Conservation (phyloP, 2,329 filamentous ascomycete genomes). For the Colletotrichum falcatum region DNA sequence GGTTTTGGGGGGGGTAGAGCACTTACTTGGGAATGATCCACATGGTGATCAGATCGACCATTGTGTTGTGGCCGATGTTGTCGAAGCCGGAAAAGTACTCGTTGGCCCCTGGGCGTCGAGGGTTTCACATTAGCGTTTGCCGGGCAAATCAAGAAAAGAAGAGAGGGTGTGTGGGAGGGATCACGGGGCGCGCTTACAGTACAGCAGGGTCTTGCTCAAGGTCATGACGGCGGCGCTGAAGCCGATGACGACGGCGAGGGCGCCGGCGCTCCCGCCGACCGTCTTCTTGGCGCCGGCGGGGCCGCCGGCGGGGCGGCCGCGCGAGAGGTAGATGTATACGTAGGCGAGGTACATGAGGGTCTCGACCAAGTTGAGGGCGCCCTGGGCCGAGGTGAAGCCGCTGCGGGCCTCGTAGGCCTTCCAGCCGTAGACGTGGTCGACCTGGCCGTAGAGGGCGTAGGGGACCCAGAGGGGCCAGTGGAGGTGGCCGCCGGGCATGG, state of each 20-base stretch:
- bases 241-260: slow-evolving; percentile 59
- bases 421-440: slow-evolving; percentile 87
- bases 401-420: slow-evolving; percentile 74
- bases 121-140: background rate
- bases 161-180: too few species aligned
- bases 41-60: slow-evolving; percentile 58
- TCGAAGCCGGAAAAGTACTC: slow-evolving; percentile 68
- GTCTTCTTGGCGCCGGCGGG: slow-evolving; percentile 46
- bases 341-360: slow-evolving; percentile 72
- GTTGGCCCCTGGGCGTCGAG: slow-evolving; percentile 60
- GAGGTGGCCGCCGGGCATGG: slow-evolving; percentile 80
- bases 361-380: slow-evolving; percentile 76
- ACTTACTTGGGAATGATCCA: slow-evolving; percentile 72
- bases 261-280: slow-evolving; percentile 58
- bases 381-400: slow-evolving; percentile 85
- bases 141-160: too few species aligned
- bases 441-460: slow-evolving; percentile 82
- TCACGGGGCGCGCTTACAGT: slow-evolving; percentile 62
- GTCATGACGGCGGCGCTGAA: slow-evolving; percentile 71
- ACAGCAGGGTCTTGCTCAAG: slow-evolving; percentile 70
- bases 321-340: slow-evolving; percentile 55
- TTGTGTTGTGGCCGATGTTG: slow-evolving; percentile 68
- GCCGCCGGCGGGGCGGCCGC: slow-evolving; percentile 42
- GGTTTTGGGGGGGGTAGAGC: background rate
- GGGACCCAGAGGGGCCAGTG: slow-evolving; percentile 81